Evolutionary conservation across 768 basidiomycete genomes (phyloP), one percentile per base, ranked within the genome.

Genomic region (Suillus subaureus): DNA sequence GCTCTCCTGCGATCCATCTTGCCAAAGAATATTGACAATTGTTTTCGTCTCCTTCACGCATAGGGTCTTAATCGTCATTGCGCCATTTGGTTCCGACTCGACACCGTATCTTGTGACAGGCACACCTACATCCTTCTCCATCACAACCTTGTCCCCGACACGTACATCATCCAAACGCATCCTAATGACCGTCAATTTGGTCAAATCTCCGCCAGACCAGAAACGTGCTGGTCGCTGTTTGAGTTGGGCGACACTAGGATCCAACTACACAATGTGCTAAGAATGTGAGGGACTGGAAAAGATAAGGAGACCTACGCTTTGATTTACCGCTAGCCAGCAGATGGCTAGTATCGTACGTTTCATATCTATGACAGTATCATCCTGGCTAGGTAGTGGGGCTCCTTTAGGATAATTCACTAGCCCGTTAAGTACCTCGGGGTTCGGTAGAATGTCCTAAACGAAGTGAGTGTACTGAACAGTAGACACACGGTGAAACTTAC

Each of bases 271-370:
- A 8, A 60, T 42, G 58, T 11, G 82, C 94, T 96, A 66, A 26
- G 61, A 45, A 40, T 49, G 43, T 40, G 11, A 58, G 11, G 13
- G 26, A 37, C 47, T 70, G 47, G 70, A 63, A 60, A 11, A 26
- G 39, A 64, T 58, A 45, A 65, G 4, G 2, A 15, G 23, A 73
- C 88, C 63, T 72, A 93, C 94, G 62, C 85, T 84, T 81, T 97
- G 95, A 67, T 94, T 95, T 62, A 97, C 79, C 23, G 93, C 95
- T 6, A 95, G 81, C 95, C 95, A 97, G 57, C 89, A 85, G 55
- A 97, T 80, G 16, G 91, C 92, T 67, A 94, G 85, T 47, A 91
- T 89, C 18, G 87, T 91, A 65, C 93, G 93, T 67, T 84, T 87
- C 33, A 94, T 84, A 28, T 85, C 83, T 42, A 95, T 80, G 35